Base-by-base conservation (phyloP, 495 filamentous ascomycete genomes). In the Hyaloscypha finlandica region DNA sequence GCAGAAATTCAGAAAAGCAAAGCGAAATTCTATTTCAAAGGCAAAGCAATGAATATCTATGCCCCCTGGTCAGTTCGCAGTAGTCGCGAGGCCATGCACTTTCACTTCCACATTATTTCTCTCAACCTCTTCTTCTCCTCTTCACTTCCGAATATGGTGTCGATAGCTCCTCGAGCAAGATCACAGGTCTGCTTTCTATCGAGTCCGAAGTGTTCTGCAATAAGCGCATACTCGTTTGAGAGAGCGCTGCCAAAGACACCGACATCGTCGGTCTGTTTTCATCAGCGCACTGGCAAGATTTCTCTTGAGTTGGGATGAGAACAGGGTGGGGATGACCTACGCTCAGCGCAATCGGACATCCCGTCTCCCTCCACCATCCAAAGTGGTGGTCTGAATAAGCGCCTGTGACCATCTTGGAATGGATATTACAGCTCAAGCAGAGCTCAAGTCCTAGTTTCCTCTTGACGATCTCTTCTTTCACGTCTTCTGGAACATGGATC, bases 391-490 rank as follows among this genome's bases (percentile, higher is more conserved):
- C 85, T 54, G 80, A 73, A 73, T 89, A 90, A 4, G 85, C 85
- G 0, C 91, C 91, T 0, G 71, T 68, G 63, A 89, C 87, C 86
- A 96, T 85, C 69, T 87, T 86, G 4, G 89, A 89, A 70, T 89
- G 85, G 19, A 95, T 90, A 76, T 95, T 94, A 75, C 92, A 94
- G 58, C 86, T 90, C 69, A 95, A 77, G 61, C 91, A 94, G 56
- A 96, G 69, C 77, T 96, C 92, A 30, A 96, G 70, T 6, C 88
- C 89, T 16, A 93, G 70, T 8, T 75, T 72, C 22, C 81, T 79
- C 42, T 70, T 68, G 6, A 76, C 72, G 66, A 94, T 89, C 72
- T 85, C 81, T 54, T 76, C 64, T 68, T 83, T 86, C 20, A 90
- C 72, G 25, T 74, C 69, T 11, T 86, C 85, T 0, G 84, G 81